These are phyloP conservation scores for Cylindricascospora bacillispora DNA, from an alignment of 1,139 yeast genomes.

Conservation along the genomic window DNA sequence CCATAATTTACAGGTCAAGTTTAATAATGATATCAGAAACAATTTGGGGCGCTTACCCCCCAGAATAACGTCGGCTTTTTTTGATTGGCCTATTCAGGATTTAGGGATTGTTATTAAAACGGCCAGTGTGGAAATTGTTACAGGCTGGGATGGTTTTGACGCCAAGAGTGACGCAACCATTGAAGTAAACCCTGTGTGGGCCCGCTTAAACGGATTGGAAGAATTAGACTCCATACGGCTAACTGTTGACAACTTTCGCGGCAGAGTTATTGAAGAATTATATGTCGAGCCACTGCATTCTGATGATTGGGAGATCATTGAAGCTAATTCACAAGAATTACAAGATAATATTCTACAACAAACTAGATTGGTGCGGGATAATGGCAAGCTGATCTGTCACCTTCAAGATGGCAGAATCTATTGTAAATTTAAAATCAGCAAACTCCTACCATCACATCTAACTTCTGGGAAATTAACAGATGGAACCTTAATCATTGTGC, in stretches of 20 bases:
- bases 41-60: constrained; percentile 1
- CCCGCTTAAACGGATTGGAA: too few species aligned
- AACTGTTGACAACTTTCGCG: too few species aligned
- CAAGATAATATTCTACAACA: constrained; percentile 70
- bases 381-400: constrained; percentile 55
- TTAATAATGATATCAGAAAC: constrained; percentile 1
- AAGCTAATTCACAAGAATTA: constrained; percentile 63
- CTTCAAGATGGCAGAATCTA: constrained; percentile 43
- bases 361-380: constrained; percentile 57
- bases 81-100: too few species aligned
- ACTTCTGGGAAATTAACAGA: constrained; percentile 51
- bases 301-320: constrained; percentile 88
- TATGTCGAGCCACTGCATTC: constrained; percentile 66
- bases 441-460: constrained; percentile 37
- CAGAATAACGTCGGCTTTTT: neutral
- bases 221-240: too few species aligned
- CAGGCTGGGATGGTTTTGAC: constrained; percentile 3
- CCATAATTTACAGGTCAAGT: too few species aligned
- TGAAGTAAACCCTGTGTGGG: constrained; percentile 1
- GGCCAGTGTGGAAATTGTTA: neutral
- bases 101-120: neutral
- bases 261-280: too few species aligned
- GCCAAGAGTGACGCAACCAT: neutral
- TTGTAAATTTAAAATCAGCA: constrained; percentile 52
- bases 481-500: constrained; percentile 68